Conservation (phyloP, 1,139 yeast genomes). For the Blastobotrys buckinghamii region DNA sequence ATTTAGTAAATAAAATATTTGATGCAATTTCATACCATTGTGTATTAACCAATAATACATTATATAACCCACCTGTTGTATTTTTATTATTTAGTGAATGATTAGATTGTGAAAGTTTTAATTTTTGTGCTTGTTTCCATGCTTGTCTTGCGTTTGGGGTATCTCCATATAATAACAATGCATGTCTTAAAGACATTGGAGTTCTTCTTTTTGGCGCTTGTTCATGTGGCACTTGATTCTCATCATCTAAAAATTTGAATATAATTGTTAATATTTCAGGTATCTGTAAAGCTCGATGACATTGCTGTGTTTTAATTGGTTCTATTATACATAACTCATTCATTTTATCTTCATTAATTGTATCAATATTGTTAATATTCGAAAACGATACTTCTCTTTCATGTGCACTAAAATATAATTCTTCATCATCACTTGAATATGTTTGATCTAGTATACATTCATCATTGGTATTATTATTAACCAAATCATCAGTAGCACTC, state of each 20-base stretch:
- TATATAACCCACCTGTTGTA: slow-evolving; percentile 38
- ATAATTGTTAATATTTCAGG: slow-evolving; percentile 73
- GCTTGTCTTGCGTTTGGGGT: slow-evolving; percentile 45
- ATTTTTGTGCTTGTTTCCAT: slow-evolving; percentile 36
- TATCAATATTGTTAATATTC: no score
- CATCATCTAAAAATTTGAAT: slow-evolving; percentile 50
- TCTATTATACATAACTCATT: background rate
- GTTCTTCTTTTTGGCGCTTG: slow-evolving; percentile 52
- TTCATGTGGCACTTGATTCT: slow-evolving; percentile 52
- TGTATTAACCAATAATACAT: slow-evolving; percentile 63
- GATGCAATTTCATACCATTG: slow-evolving; percentile 55
- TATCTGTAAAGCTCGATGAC: slow-evolving; percentile 53
- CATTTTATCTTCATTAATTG: background rate
- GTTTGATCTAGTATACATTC: background rate
- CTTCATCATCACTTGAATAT: background rate
- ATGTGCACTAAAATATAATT: background rate
- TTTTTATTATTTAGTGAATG: background rate
- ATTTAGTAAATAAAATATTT: slow-evolving; percentile 48
- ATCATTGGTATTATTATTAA: background rate
- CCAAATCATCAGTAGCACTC: background rate
- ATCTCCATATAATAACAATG: slow-evolving; percentile 52
- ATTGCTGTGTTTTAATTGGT: slow-evolving; percentile 9
- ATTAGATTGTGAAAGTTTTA: slow-evolving; percentile 14
- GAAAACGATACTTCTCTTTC: background rate
- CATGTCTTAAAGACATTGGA: slow-evolving; percentile 63